Base-by-base conservation (phyloP, 805 yeast genomes). In the Ogataea salicorniae region DNA sequence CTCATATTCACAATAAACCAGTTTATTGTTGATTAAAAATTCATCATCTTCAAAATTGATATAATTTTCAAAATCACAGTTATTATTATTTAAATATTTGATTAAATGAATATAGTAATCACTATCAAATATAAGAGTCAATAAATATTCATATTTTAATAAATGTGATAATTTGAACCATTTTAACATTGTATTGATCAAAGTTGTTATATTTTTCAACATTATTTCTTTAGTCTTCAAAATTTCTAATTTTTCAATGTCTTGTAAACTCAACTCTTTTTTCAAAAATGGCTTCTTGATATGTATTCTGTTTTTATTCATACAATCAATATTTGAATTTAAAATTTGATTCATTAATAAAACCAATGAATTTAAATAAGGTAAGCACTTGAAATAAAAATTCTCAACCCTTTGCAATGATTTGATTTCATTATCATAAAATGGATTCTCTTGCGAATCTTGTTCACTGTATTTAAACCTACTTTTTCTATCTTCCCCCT, bases 101-200 rank as follows among this genome's bases (percentile, higher is more conserved):
- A 71, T 69, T 9, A 72, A 61, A 8, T 66, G 54, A 34, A 68
- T 50, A 44, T 75, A 74, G 50, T 67, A 84, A 48, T 82, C 81
- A 29, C 84, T 77, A 62, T 94, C 98, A 63, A 84, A 86, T 23
- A 94, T 63, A 39, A 91, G 61, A 0, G 87, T 76, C 6, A 84
- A 64, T 14, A 92, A 68, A 56, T 83, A 87, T 61, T 89, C 95
- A 62, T 76, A 83, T 62, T 92, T 91, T 52, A 91, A 63, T 2
- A 89, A 69, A 62, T 94, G 97, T 40, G 80, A 84, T 9, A 75
- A 63, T 60, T 86, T 87, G 62, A 87, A 84, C 97, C 97, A 91
- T 56, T 76, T 77, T 34, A 84, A 61, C 18, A 94, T 60, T 18
- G 79, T 56, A 11, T 68, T 55, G 1, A 88, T 46, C 1, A 81